Base-by-base conservation (phyloP, 192 early-diverging fungal genomes). In the Backusella liffmaniae region DNA sequence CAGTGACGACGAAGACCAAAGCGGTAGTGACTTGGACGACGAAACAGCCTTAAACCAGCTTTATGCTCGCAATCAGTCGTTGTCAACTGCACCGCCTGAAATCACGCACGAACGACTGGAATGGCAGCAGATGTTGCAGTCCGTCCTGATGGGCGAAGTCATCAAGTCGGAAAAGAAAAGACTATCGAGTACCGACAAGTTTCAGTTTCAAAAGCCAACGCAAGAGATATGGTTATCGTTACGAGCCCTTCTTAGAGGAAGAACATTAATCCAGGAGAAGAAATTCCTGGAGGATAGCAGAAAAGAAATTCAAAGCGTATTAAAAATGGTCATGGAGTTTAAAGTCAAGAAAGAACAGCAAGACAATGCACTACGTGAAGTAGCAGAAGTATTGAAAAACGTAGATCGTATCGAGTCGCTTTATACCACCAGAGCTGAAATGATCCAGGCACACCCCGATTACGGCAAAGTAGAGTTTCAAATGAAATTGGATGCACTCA, bases 51-150 rank as follows among this genome's bases (percentile, higher is more conserved):
- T 77, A 10, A 81, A 74, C 53, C 72, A 71, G 51, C 67, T 77
- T 13, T 77, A 77, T 67, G 66, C 67, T 30, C 73, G 73, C 21
- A 62, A 72, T 26, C 67, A 70, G 34, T 74, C 73, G 5, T 34
- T 77, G 5, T 74, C 76, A 7, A 59, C 76, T 18, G 66, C 72
- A 18, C 73, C 73, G 5, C 75, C 75, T 37, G 86, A 88, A 68
- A 86, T 85, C 59, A 76, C 80, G 49, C 84, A 85, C 29, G 95
- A 96, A 76, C 89, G 95, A 49, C 79, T 87, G 13, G 93, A 95
- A 75, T 96, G 95, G 95, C 95, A 94, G 53, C 88, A 90, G 51
- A 94, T 96, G 93, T 83, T 96, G 4, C 85, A 91, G 34, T 92
- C 92, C 15, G 95, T 94, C 13, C 78, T 96, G 30, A 89, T 84